Evolutionary conservation across 176 grass and related monocot genomes (phyloP).

Genomic region (Poa pratensis): DNA sequence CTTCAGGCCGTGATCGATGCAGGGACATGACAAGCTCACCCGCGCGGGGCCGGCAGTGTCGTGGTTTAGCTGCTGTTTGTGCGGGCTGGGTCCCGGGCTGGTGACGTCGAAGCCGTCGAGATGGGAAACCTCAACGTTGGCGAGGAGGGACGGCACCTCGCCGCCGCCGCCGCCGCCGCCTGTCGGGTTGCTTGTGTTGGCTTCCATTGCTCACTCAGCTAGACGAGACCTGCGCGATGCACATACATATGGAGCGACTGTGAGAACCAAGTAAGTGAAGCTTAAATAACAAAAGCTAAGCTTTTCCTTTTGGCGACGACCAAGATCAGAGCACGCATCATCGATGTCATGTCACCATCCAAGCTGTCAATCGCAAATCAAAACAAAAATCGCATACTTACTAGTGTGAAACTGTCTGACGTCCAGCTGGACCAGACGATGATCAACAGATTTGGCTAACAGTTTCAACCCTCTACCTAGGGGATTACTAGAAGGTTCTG

Average conservation of each 20-base stretch:
- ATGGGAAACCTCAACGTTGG: conserved; percentile 45
- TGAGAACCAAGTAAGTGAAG: neutral
- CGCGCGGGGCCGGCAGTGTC: neutral
- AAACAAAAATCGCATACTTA: no score
- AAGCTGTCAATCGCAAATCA: neutral
- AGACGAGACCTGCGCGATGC: neutral
- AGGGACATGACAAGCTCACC: neutral
- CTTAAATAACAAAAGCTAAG: neutral
- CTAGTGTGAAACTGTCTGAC: neutral
- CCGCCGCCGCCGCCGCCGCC: conserved; percentile 7
- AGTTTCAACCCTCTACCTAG: neutral
- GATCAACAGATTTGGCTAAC: neutral
- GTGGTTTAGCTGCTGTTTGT: neutral
- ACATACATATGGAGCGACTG: neutral
- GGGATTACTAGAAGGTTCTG: conserved; percentile 9
- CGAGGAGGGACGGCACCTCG: conserved; percentile 48
- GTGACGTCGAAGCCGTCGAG: conserved; percentile 42
- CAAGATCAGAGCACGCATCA: neutral
- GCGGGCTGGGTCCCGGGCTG: neutral
- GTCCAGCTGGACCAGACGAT: neutral
- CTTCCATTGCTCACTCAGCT: conserved; percentile 27
- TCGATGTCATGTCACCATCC: neutral
- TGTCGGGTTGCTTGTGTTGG: neutral
- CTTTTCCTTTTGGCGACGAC: neutral
- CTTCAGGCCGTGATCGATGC: neutral